Conservation (phyloP, 2,329 filamentous ascomycete genomes). For the Aureobasidium sp. region DNA sequence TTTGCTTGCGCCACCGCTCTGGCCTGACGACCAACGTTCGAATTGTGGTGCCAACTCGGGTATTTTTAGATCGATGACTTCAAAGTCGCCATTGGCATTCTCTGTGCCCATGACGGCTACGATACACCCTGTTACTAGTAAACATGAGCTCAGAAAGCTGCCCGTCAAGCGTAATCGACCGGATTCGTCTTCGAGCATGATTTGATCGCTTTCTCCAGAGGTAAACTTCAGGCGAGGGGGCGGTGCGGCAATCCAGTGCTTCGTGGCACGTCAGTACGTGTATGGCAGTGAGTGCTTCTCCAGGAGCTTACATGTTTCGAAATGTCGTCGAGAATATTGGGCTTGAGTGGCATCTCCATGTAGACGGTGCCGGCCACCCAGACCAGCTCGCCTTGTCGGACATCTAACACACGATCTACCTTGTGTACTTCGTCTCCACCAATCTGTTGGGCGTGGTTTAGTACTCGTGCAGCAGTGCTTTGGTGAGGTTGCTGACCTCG, state of each 20-base stretch:
- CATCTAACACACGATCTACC: constrained; percentile 87
- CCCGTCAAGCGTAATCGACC: constrained; percentile 78
- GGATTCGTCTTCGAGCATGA: constrained; percentile 94
- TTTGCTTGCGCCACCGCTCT: constrained; percentile 34
- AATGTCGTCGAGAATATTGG: constrained; percentile 91
- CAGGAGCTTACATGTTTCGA: constrained; percentile 67
- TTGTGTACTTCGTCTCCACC: constrained; percentile 66
- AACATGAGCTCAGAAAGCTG: constrained; percentile 55
- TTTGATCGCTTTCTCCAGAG: constrained; percentile 51
- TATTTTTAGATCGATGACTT: constrained; percentile 82
- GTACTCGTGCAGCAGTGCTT: not conserved
- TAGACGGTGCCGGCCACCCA: constrained; percentile 94
- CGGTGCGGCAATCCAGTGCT: constrained; percentile 87
- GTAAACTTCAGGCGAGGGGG: constrained; percentile 71
- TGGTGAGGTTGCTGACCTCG: constrained; percentile 37
- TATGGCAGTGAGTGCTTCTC: not conserved
- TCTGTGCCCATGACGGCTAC: constrained; percentile 93
- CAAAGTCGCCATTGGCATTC: constrained; percentile 84
- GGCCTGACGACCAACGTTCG: constrained; percentile 66
- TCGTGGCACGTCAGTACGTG: constrained; percentile 15
- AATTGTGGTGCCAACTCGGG: constrained; percentile 81
- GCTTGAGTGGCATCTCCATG: constrained; percentile 95
- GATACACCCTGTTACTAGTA: constrained; percentile 87
- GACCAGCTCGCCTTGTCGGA: constrained; percentile 89
- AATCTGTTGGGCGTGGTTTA: constrained; percentile 42